Conservation (phyloP, 805 yeast genomes). For the Ogataea angusta region DNA sequence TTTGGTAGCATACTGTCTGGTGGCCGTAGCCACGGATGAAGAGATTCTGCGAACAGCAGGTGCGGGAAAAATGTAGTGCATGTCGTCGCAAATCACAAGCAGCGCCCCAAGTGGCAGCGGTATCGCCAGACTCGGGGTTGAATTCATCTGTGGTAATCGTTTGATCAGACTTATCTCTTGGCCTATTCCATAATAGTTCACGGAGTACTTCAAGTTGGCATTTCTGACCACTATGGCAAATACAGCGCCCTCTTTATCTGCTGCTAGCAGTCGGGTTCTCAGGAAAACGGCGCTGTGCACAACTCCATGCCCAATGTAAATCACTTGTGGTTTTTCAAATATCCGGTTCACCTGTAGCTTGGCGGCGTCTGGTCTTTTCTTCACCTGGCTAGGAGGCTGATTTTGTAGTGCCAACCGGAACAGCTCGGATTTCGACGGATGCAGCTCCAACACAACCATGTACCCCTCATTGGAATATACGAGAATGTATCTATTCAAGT, state of each 20-base stretch:
- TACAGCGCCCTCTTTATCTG: conserved; percentile 10
- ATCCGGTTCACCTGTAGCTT: conserved; percentile 13
- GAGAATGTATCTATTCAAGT: conserved; percentile 17
- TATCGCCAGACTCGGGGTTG: conserved; percentile 15
- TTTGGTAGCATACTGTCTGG: conserved; percentile 9
- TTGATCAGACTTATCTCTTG: conserved; percentile 5
- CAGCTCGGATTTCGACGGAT: conserved; percentile 19
- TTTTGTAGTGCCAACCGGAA: conserved; percentile 17
- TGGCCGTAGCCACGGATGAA: background rate
- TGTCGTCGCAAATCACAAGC: conserved; percentile 17
- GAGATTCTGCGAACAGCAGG: conserved; percentile 9
- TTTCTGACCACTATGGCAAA: conserved; percentile 19
- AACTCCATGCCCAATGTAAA: conserved; percentile 16
- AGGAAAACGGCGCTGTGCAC: conserved; percentile 16
- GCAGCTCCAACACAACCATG: conserved; percentile 20
- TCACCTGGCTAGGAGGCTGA: conserved; percentile 15
- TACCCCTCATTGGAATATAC: conserved; percentile 21
- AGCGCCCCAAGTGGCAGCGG: conserved; percentile 17
- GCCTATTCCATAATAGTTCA: conserved; percentile 15
- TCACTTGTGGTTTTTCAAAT: conserved; percentile 17
- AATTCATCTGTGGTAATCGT: conserved; percentile 14
- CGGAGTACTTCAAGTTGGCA: conserved; percentile 14
- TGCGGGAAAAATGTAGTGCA: conserved; percentile 18
- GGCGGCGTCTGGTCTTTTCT: conserved; percentile 12
- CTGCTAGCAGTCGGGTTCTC: background rate